These are phyloP conservation scores for Phytophthora cactorum DNA, from an alignment of 352 stramenopile genomes.

Conservation along the genomic window DNA sequence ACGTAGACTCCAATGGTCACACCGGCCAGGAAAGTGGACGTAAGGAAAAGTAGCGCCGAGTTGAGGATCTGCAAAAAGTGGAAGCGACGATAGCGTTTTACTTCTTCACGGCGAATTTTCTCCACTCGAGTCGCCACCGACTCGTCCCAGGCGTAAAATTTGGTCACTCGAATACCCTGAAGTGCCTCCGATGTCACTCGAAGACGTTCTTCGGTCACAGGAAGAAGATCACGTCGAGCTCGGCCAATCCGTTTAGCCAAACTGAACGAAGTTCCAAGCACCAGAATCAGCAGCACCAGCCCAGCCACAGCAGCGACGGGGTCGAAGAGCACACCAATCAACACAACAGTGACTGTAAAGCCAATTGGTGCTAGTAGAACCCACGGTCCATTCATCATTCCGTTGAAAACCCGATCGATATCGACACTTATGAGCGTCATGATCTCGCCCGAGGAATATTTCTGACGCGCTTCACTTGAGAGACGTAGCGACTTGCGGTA, in stretches of 20 bases:
- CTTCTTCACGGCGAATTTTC: constrained; percentile 50
- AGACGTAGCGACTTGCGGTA: constrained; percentile 64
- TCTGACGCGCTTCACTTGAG: constrained; percentile 26
- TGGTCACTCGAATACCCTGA: no score
- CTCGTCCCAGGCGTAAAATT: neutral
- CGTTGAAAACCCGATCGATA: constrained; percentile 58
- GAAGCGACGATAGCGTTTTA: constrained; percentile 45
- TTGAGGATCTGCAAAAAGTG: constrained; percentile 64
- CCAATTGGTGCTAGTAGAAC: constrained; percentile 35
- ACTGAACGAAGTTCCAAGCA: constrained; percentile 22
- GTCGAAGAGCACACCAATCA: constrained; percentile 35
- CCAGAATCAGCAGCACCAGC: constrained; percentile 14
- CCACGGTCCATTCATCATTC: constrained; percentile 53
- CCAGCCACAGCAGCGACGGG: constrained; percentile 31
- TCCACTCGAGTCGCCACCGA: constrained; percentile 43
- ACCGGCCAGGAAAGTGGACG: constrained; percentile 46
- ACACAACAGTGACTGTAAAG: constrained; percentile 31
- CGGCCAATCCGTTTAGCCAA: constrained; percentile 38
- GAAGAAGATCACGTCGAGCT: constrained; percentile 43
- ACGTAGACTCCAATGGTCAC: constrained; percentile 55
- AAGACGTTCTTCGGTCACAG: constrained; percentile 75
- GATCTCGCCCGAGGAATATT: constrained; percentile 63
- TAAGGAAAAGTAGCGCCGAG: constrained; percentile 61
- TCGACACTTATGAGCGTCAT: constrained; percentile 63
- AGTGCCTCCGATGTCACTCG: constrained; percentile 78